Evolutionary conservation across 2,329 filamentous ascomycete species (phyloP), one percentile per base, ranked within the genome.

Genomic region (Dendrostoma leiphaemia): DNA sequence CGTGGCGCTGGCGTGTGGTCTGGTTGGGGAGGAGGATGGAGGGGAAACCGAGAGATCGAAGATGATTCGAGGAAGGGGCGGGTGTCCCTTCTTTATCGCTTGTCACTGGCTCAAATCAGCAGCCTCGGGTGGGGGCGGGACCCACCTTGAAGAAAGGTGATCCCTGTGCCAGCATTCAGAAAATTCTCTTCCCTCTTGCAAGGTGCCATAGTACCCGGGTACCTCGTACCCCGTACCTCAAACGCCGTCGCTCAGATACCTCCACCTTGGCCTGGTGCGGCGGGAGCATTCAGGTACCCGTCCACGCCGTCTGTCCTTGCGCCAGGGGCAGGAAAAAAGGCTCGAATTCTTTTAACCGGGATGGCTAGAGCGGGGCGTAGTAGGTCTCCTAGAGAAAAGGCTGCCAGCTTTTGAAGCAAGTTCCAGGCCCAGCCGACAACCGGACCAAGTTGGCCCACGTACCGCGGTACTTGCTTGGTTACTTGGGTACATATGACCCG

Each of bases 61-160:
- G 53, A 52, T 56, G 53, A 56, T 56, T 56, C 53, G 53, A 56
- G 53, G 48, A 56, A 56, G 53, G 53, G 53, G 48, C 48, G 53
- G 53, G 51, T 45, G 48, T 21, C 19, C 40, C 50, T 55, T 52
- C 53, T 56, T 56, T 56, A 56, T 56, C 48, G 48, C 28, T 35
- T 56, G 53, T 56, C 48, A 56, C 44, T 52, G 53, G 53, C 37
- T 24, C 53, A 48, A 56, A 52, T 48, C 53, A 56, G 53, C 48
- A 43, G 28, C 17, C 17, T 21, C 2, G 28, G 17, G 53, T 51
- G 48, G 43, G 48, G 53, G 21, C 17, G 12, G 19, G 44, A 7
- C 29, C 44, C 44, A 46, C 44, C 34, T 24, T 17, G n/a, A 32
- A 32, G 29, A 32, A 15, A 12, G 5, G 34, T 17, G 34, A n/a